Percentiles rank a stretch among this genome's conserved stretches.
These are phyloP conservation scores for Leucocoprinus birnbaumii DNA, from an alignment of 768 basidiomycete species.

Conservation along the genomic window DNA sequence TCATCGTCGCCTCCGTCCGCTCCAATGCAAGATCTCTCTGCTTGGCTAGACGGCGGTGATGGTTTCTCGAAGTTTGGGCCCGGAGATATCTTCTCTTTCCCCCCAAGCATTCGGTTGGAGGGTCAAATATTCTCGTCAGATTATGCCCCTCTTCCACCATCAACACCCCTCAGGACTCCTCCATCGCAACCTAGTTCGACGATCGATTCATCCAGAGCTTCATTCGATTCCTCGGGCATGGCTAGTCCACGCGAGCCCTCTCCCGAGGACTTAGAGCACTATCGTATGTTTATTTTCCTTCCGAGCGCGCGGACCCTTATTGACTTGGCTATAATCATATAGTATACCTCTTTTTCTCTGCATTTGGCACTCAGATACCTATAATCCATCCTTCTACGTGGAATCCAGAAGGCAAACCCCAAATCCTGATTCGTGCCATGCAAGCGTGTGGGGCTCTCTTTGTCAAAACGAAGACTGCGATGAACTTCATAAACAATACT, in stretches of 20 bases:
- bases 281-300: constrained; percentile 40
- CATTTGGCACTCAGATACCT: constrained; percentile 51
- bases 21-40: constrained; percentile 24
- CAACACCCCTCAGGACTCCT: not conserved
- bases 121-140: constrained; percentile 17
- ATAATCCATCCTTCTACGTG: constrained; percentile 56
- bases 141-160: constrained; percentile 11
- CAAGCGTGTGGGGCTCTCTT: constrained; percentile 62
- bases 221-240: constrained; percentile 28
- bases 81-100: constrained; percentile 20
- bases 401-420: constrained; percentile 44
- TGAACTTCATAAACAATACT: constrained; percentile 44
- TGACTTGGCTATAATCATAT: constrained; percentile 10
- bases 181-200: not conserved
- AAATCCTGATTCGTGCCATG: constrained; percentile 51
- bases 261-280: constrained; percentile 51
- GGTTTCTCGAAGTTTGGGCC: constrained; percentile 26
- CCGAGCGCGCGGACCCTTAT: not conserved
- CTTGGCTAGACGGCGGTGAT: constrained; percentile 35
- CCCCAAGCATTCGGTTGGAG: constrained; percentile 15
- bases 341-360: constrained; percentile 56
- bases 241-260: constrained; percentile 26
- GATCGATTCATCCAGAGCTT: constrained; percentile 1
- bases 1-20: constrained; percentile 24
- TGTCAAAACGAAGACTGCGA: constrained; percentile 45